phyloP scores from a whole-genome alignment of 75 land plant species.

The Pseudotsuga menziesii region DNA sequence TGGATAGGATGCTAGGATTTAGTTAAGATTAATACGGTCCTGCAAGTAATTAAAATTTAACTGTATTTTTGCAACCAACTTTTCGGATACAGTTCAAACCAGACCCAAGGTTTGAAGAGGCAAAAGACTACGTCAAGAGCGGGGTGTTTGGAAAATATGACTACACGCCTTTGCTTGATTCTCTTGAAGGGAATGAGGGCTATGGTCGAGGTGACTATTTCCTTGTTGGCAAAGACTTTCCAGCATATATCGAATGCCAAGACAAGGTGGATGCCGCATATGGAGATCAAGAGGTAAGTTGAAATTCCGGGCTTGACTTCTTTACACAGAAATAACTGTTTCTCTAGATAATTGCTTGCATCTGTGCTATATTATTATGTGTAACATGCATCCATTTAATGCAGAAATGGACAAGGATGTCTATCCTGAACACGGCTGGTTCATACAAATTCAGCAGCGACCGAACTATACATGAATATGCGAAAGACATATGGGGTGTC shows the following conservation, averaged over 20 bases:
- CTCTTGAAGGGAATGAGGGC: constrained; percentile 92
- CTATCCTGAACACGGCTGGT: constrained; percentile 91
- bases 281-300: constrained; percentile 59
- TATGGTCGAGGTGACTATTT: constrained; percentile 92
- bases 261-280: constrained; percentile 84
- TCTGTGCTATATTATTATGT: not conserved
- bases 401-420: constrained; percentile 98
- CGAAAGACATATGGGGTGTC: constrained; percentile 87
- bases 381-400: constrained; percentile 6
- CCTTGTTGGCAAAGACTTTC: constrained; percentile 93
- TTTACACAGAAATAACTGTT: not conserved
- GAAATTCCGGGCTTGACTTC: not conserved
- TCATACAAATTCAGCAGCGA: constrained; percentile 97
- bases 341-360: not conserved
- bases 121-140: constrained; percentile 58
- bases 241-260: constrained; percentile 89
- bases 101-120: constrained; percentile 84
- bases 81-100: constrained; percentile 59
- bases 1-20: not conserved
- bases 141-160: constrained; percentile 71
- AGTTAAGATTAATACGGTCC: not conserved
- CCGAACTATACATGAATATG: constrained; percentile 95
- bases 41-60: constrained; percentile 1
- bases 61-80: too few species aligned
- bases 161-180: constrained; percentile 64